Conservation (phyloP, 2,329 filamentous ascomycete species). For the Cytospora mali region DNA sequence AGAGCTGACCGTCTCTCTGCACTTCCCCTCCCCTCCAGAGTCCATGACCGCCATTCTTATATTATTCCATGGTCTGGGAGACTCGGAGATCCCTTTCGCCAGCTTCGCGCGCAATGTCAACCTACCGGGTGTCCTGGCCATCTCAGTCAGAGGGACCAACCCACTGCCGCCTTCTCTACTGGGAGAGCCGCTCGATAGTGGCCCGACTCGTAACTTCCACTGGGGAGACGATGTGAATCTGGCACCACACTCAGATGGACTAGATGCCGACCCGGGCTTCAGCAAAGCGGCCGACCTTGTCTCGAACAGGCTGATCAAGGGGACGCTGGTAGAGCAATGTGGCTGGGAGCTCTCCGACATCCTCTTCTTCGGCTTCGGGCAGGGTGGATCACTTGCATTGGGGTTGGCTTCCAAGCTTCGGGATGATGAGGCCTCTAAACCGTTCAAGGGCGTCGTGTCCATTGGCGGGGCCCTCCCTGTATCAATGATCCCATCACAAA, state of each 20-base stretch:
- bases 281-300: conserved; percentile 50
- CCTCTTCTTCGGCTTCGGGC: conserved; percentile 67
- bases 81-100: conserved; percentile 70
- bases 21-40: conserved; percentile 57
- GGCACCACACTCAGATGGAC: conserved; percentile 49
- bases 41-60: conserved; percentile 75
- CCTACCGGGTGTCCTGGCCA: conserved; percentile 75
- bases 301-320: conserved; percentile 52
- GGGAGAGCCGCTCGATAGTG: conserved; percentile 40
- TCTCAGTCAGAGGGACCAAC: conserved; percentile 72
- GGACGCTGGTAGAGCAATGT: conserved; percentile 55
- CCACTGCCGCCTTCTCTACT: conserved; percentile 70
- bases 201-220: conserved; percentile 50
- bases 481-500: conserved; percentile 52
- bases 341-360: conserved; percentile 64
- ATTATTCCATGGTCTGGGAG: conserved; percentile 83
- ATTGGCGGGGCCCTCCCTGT: conserved; percentile 59
- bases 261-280: conserved; percentile 67
- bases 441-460: conserved; percentile 51
- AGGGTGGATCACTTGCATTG: conserved; percentile 66
- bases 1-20: conserved; percentile 47
- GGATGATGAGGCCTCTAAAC: conserved; percentile 28
- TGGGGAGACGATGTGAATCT: conserved; percentile 70
- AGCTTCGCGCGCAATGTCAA: conserved; percentile 68
- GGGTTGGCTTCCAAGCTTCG: conserved; percentile 53